phyloP scores from a whole-genome alignment of 2,329 filamentous ascomycete species.

The Colletotrichum acutatum region DNA sequence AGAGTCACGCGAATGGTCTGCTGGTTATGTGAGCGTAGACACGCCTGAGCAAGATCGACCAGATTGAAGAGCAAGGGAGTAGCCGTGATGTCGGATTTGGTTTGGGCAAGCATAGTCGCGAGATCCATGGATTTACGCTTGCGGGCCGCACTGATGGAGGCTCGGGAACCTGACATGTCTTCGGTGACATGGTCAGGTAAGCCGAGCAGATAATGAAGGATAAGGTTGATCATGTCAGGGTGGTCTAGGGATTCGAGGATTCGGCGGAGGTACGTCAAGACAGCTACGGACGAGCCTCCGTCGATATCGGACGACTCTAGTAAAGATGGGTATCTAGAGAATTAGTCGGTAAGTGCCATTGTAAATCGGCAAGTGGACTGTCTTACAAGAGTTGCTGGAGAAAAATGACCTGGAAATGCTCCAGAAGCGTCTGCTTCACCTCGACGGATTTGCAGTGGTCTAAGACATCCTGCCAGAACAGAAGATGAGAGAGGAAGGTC shows the following conservation, averaged over 20 bases:
- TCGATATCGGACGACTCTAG: conserved; percentile 97
- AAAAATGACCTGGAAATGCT: conserved; percentile 98
- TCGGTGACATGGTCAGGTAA: conserved; percentile 69
- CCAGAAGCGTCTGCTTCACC: conserved; percentile 90
- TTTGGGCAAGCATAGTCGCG: conserved; percentile 78
- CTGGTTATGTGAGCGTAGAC: conserved; percentile 83
- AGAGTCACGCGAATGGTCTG: conserved; percentile 92
- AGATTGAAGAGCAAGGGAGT: conserved; percentile 93
- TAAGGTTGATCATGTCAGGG: conserved; percentile 92
- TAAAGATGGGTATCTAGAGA: conserved; percentile 82
- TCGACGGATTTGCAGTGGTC: conserved; percentile 94
- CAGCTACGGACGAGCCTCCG: conserved; percentile 94
- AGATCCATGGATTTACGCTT: conserved; percentile 91
- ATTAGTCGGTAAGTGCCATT: conserved; percentile 31
- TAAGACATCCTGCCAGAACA: conserved; percentile 98
- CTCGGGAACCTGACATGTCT: conserved; percentile 51
- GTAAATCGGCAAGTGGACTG: neutral
- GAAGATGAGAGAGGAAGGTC: conserved; percentile 92
- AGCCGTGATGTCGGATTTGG: conserved; percentile 74
- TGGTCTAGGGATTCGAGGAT: conserved; percentile 94
- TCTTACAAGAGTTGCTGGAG: conserved; percentile 89
- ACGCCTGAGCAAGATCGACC: conserved; percentile 89
- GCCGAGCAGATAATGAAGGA: conserved; percentile 90
- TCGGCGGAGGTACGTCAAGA: conserved; percentile 90
- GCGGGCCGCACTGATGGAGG: conserved; percentile 74